Conservation (phyloP, 169 alveolate species). For the Cryptosporidium felis region DNA sequence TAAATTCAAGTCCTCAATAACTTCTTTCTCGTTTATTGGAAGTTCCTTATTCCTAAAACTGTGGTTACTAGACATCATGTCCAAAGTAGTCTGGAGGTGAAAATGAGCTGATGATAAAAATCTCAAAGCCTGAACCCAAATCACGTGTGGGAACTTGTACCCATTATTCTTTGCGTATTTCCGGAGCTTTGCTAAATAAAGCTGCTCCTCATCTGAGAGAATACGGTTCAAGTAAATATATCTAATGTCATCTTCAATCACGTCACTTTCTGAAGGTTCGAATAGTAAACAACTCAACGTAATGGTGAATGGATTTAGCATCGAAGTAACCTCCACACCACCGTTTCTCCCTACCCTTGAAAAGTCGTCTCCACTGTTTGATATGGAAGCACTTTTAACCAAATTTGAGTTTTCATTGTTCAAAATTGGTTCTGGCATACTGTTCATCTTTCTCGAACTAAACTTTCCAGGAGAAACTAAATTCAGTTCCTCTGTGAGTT, state of each 20-base stretch:
- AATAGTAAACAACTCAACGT: conserved; percentile 42
- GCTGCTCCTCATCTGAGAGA: conserved; percentile 48
- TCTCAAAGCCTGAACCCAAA: conserved; percentile 68
- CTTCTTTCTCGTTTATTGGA: conserved; percentile 47
- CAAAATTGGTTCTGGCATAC: conserved; percentile 23
- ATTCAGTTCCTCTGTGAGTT: conserved; percentile 39
- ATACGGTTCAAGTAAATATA: conserved; percentile 51
- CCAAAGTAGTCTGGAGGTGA: conserved; percentile 53
- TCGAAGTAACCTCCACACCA: conserved; percentile 35
- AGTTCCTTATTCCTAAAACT: conserved; percentile 48
- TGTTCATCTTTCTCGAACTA: background rate
- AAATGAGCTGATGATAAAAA: conserved; percentile 50
- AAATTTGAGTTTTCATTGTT: background rate
- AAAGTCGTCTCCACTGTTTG: background rate
- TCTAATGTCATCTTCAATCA: conserved; percentile 61
- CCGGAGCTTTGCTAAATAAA: conserved; percentile 38
- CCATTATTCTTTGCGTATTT: conserved; percentile 35
- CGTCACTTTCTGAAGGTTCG: conserved; percentile 26
- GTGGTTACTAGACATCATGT: conserved; percentile 37
- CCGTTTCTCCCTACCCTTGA: background rate
- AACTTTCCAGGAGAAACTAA: background rate
- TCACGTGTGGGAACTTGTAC: conserved; percentile 26
- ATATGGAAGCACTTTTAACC: background rate
- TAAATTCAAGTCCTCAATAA: conserved; percentile 38
- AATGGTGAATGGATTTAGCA: conserved; percentile 35